phyloP scores from a whole-genome alignment of 495 filamentous ascomycete species.

The Daldinia decipiens region DNA sequence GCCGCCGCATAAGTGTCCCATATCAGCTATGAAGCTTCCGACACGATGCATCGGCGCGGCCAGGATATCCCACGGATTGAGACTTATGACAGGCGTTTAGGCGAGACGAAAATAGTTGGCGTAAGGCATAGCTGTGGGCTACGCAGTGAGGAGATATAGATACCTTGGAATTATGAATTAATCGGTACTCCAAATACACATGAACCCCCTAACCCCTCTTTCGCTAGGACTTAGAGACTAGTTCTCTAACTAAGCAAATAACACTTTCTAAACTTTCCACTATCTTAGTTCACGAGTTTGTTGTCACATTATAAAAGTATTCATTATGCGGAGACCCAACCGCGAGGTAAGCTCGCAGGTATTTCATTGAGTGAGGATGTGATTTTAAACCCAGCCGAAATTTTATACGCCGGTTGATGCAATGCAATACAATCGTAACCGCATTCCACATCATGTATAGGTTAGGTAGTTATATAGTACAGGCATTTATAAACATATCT shows the following conservation, averaged over 20 bases:
- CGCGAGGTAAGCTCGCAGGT: neutral
- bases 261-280: neutral
- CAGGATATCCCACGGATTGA: slow-evolving; percentile 17
- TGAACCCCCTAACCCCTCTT: slow-evolving; percentile 2
- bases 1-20: slow-evolving; percentile 38
- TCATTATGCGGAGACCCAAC: neutral
- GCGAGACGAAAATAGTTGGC: slow-evolving; percentile 35
- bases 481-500: slow-evolving; percentile 4
- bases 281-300: neutral
- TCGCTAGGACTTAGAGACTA: neutral
- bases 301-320: neutral
- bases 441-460: slow-evolving; percentile 6
- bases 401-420: slow-evolving; percentile 25
- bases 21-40: neutral
- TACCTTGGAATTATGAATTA: slow-evolving; percentile 37
- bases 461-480: too few relatives aligned
- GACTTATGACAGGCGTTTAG: slow-evolving; percentile 34
- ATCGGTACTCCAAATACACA: slow-evolving; percentile 8
- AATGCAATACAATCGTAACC: slow-evolving; percentile 15
- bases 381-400: slow-evolving; percentile 8
- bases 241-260: neutral
- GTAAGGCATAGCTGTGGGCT: slow-evolving; percentile 24
- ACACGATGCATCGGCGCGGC: slow-evolving; percentile 8
- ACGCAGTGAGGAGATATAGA: slow-evolving; percentile 33
- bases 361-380: slow-evolving; percentile 34